Evolutionary conservation across 306 rosid genomes (phyloP), one percentile per base, ranked within the genome.

Genomic region (Alnus rubra): DNA sequence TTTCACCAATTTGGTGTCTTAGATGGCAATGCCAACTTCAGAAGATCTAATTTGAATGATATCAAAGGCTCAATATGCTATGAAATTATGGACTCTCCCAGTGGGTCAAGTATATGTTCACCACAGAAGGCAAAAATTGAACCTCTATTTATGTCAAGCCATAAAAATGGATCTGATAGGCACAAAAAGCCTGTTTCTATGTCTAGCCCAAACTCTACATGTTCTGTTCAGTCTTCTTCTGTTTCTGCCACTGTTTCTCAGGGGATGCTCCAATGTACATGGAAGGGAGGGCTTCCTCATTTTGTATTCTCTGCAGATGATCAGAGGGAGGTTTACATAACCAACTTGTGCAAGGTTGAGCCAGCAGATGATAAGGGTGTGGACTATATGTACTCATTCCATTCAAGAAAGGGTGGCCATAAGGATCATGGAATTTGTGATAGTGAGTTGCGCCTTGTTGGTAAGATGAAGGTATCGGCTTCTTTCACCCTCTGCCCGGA

Each of bases 251-350:
- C 79, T 47, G 54, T 83, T 64, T 85, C 87, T 74, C 98, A 85
- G 78, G 98, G 97, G 78, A 96, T 96, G 99, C 94, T 96, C 65
- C 98, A 96, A 76, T 96, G 94, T 69, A 87, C 89, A 0, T 96
- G 98, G 99, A 92, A 84, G 85, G 88, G 79, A 35, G 98, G 98
- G 71, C 70, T 79, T 82, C 99, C 97, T 82, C 93, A 73, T 74
- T 93, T 93, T 84, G 87, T 91, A 53, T 92, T 93, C 86, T 88
- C 96, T 4, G 89, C 85, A 9, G 98, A 93, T 75, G 92, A 91
- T 83, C 89, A 89, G 84, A 85, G 85, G 79, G 97, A 91, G 80
- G 84, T 90, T 67, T 93, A 88, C 78, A 83, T 91, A 30, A 91
- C 98, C 71, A 85, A 84, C 65, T 81, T 83, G 85, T 83, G 60